Evolutionary conservation across 2,329 filamentous ascomycete species (phyloP), one percentile per base, ranked within the genome.

Genomic region (Fusarium oxysporum): DNA sequence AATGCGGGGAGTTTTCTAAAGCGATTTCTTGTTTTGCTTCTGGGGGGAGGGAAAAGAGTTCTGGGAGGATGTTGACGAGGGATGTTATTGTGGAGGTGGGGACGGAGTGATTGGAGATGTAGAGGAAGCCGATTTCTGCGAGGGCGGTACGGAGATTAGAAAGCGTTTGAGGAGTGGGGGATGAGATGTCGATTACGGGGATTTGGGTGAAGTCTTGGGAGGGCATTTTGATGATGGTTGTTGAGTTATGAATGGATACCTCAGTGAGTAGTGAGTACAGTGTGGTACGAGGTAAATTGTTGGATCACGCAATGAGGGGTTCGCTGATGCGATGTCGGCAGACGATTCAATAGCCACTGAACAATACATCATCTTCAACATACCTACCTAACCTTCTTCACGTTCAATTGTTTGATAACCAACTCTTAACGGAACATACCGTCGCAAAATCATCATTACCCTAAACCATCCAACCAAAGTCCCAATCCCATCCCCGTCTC

Each of bases 1-100:
- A 90, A 75, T 90, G 89, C 14, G 89, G 88, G 3, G 87, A 90
- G 32, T 89, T 86, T 32, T 83, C 78, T 23, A 88, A 80, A 0
- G 84, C 84, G 14, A 87, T 77, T 4, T 73, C 72, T 1, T 77
- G 75, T 63, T 88, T 89, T 10, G 79, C 76, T 5, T 74, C 69
- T 2, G 73, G 55, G 0, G 82, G 71, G 3, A 88, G 78, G 3
- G 78, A 74, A 68, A 89, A 89, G 9, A 88, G 80, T 0, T 28
- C 43, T 3, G 86, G 86, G 6, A 88, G 77, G 12, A 78, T 76
- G 12, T 77, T 63, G 4, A 83, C 79, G 12, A 89, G 77, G n/a
- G 25, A 85, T 82, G 5, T 76, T 79, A 14, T 4, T 71, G 32
- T 1, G 84, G 78, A 8, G 30, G 10, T 9, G 30, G 40, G 17